phyloP scores from a whole-genome alignment of 345 rosid genomes.

The Psidium friedrichsthalianum region DNA sequence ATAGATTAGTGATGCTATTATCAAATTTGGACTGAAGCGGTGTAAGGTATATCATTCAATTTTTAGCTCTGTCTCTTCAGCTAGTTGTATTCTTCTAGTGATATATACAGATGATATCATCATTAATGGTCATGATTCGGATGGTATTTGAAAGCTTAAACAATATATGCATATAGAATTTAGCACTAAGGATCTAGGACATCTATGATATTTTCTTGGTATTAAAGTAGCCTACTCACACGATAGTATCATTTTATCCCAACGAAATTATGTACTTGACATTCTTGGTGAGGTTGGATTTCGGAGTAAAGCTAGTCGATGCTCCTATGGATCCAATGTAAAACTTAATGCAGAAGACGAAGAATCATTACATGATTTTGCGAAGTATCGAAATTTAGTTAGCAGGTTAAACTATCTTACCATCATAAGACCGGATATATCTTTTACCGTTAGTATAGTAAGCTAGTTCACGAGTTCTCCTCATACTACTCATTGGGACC shows the following conservation, averaged over 20 bases:
- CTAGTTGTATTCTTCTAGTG: too few species aligned
- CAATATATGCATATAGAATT: neutral
- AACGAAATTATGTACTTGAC: too few species aligned
- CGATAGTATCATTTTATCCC: too few species aligned
- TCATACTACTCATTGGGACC: neutral
- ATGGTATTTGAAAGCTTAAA: neutral
- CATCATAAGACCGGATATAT: neutral
- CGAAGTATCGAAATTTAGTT: neutral
- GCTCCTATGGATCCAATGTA: neutral
- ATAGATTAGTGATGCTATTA: too few species aligned
- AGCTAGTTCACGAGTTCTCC: neutral
- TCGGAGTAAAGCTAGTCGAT: neutral
- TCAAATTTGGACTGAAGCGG: neutral
- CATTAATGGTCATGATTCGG: neutral
- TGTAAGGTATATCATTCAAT: too few species aligned
- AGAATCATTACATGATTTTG: neutral
- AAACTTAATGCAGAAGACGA: neutral
- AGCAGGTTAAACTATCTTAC: neutral
- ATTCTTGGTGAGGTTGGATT: neutral
- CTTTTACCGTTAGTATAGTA: neutral
- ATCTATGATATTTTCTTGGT: too few species aligned
- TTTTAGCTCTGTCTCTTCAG: neutral
- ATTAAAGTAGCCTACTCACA: too few species aligned
- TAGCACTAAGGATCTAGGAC: neutral
- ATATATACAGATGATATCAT: neutral